Percentiles rank a stretch among this genome's conserved stretches.
phyloP scores from a whole-genome alignment of 2,329 filamentous ascomycete genomes.

The Zymoseptoria crescenta region DNA sequence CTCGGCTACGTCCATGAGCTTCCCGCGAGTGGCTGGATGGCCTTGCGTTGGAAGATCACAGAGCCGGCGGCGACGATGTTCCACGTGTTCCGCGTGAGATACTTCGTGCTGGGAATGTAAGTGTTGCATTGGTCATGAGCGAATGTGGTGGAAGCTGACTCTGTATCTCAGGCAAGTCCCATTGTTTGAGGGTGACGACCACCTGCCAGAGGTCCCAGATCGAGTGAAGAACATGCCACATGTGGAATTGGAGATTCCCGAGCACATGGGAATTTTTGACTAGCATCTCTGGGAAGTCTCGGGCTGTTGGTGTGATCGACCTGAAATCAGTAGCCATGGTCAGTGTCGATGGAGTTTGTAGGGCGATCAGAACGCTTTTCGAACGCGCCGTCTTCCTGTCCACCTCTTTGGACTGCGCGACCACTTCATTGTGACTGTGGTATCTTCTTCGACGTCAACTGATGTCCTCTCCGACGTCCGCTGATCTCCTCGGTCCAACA shows the following conservation, averaged over 20 bases:
- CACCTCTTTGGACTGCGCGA: background rate
- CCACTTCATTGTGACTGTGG: too few relatives aligned
- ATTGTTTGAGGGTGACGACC: slow-evolving; percentile 16
- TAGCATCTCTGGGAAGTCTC: background rate
- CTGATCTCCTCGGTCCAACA: too few relatives aligned
- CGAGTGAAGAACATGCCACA: slow-evolving; percentile 10
- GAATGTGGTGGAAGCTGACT: background rate
- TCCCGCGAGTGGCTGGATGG: slow-evolving; percentile 14
- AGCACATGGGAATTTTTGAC: slow-evolving; percentile 14
- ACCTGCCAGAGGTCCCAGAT: slow-evolving; percentile 12
- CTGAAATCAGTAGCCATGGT: background rate
- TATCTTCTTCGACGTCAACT: too few relatives aligned
- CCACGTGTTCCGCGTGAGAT: slow-evolving; percentile 11
- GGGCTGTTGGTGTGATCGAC: background rate
- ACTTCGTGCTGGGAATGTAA: slow-evolving; percentile 17
- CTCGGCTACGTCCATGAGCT: slow-evolving; percentile 15
- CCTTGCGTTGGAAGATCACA: slow-evolving; percentile 13
- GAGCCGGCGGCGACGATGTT: slow-evolving; percentile 17
- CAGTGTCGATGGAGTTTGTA: background rate
- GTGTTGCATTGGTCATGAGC: background rate
- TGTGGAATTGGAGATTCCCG: slow-evolving; percentile 14
- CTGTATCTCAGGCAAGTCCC: slow-evolving; percentile 2
- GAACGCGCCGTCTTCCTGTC: background rate
- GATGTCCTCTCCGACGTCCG: too few relatives aligned
- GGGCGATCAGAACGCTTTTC: background rate